Percentiles rank a stretch among this genome's conserved stretches.
Conservation (phyloP, 257 asterid species). For the Lantana camara region DNA sequence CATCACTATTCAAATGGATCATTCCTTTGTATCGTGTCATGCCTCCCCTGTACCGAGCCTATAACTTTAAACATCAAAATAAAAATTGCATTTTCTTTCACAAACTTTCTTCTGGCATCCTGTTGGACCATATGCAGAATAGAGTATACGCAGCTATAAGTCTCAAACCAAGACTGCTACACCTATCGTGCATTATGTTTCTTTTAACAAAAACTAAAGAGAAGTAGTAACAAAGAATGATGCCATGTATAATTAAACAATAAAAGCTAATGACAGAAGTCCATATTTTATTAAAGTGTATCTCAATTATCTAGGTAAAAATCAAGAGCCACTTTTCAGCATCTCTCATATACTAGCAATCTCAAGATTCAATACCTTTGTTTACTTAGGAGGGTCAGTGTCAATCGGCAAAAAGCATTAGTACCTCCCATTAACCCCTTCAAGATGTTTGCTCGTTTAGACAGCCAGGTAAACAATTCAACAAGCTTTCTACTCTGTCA, state of each 20-base stretch:
- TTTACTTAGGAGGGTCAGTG: constrained; percentile 73
- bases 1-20: constrained; percentile 22
- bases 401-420: constrained; percentile 70
- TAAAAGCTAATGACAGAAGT: background rate
- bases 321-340: background rate
- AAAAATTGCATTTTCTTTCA: constrained; percentile 26
- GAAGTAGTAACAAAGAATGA: background rate
- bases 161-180: background rate
- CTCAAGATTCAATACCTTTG: constrained; percentile 57
- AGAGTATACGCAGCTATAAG: no score
- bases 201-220: background rate
- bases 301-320: background rate
- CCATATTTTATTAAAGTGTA: background rate
- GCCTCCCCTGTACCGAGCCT: constrained; percentile 18
- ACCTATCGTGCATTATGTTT: background rate
- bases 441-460: constrained; percentile 67
- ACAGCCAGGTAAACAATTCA: constrained; percentile 88
- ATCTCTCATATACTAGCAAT: constrained; percentile 4
- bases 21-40: background rate
- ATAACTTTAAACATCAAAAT: background rate
- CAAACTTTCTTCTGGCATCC: constrained; percentile 35
- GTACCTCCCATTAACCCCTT: constrained; percentile 73
- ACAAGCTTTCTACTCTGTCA: constrained; percentile 69
- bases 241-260: background rate
- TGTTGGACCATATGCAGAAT: constrained; percentile 53